Evolutionary conservation across 768 basidiomycete species (phyloP).

Genomic region (Panaeolus papilionaceus): DNA sequence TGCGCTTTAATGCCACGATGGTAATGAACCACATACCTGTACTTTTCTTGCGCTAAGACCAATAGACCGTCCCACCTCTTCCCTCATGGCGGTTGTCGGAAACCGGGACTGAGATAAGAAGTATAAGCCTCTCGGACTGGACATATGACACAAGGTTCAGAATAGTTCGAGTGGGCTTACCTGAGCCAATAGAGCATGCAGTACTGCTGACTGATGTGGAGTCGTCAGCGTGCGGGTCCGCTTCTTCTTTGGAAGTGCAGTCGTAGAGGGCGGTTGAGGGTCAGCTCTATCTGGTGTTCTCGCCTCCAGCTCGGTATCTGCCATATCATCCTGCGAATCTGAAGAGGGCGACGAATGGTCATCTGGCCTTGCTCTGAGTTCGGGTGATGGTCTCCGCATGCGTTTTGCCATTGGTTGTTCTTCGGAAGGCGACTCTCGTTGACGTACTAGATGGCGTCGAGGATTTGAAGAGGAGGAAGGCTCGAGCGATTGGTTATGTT

Average conservation of each 20-base stretch:
- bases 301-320: conserved; percentile 63
- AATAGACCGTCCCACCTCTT: conserved; percentile 86
- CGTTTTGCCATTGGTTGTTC: conserved; percentile 50
- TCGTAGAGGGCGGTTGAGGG: conserved; percentile 36
- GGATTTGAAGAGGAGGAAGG: conserved; percentile 23
- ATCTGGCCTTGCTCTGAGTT: conserved; percentile 29
- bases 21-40: conserved; percentile 62
- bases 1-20: conserved; percentile 22
- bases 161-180: conserved; percentile 45
- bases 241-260: conserved; percentile 71
- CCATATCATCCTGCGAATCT: conserved; percentile 62
- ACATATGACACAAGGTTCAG: conserved; percentile 5
- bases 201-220: conserved; percentile 87
- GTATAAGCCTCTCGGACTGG: background rate
- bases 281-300: conserved; percentile 49
- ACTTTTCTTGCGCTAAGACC: conserved; percentile 92
- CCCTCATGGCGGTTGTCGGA: conserved; percentile 86
- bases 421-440: conserved; percentile 38
- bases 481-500: conserved; percentile 27
- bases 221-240: conserved; percentile 86
- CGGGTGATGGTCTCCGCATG: conserved; percentile 42
- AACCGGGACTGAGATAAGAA: conserved; percentile 71
- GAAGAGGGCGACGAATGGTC: conserved; percentile 48
- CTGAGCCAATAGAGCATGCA: conserved; percentile 87
- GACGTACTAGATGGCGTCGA: conserved; percentile 31